Base-by-base conservation (phyloP, 1,284 basidiomycete species). In the Trichosporon inkin region DNA sequence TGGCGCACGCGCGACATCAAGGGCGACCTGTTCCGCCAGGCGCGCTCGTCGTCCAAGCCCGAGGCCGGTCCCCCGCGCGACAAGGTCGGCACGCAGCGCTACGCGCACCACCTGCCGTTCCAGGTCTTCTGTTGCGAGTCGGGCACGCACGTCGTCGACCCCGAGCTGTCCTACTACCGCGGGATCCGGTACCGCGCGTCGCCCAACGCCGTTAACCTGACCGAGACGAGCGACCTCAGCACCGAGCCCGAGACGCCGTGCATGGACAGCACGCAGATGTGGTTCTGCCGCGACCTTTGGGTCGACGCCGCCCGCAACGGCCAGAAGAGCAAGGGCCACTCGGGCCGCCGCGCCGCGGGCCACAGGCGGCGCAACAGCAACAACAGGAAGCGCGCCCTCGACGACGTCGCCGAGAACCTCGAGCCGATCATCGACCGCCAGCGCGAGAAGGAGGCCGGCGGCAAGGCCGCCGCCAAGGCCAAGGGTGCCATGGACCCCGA, bases 71-170 rank as follows among this genome's bases (percentile, higher is more conserved):
- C 93, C 11, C 92, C 92, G 1, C 86, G 92, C 64, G 92, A 97
- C 73, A 80, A 81, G 55, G 81, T 82, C 52, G 91, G 90, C 8
- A 86, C 90, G 1, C 81, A 84, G 49, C 88, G 92, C 28, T 97
- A 94, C 78, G 85, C 85, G 1, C 85, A 89, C 64, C 92, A 97
- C 74, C 83, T 96, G 1, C 93, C 93, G 2, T 96, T 96, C 82
- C 93, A 97, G 76, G 91, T 90, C 13, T 96, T 94, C 79, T 97
- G 93, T 80, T 97, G 93, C 79, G 93, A 96, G 80, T 89, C 91
- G 1, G 93, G 93, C 3, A 92, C 92, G 0, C 93, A 96, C 74
- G 86, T 97, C 69, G 87, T 97, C 65, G 93, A 97, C 75, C 93
- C 93, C 13, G 84, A 83, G 32, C 92, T 95, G 75, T 90, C 90